A percentile compares a stretch with the other conserved stretches of the same genome.
These are phyloP conservation scores for Phytophthora boehmeriae DNA, from an alignment of 352 stramenopile species.

Conservation along the genomic window DNA sequence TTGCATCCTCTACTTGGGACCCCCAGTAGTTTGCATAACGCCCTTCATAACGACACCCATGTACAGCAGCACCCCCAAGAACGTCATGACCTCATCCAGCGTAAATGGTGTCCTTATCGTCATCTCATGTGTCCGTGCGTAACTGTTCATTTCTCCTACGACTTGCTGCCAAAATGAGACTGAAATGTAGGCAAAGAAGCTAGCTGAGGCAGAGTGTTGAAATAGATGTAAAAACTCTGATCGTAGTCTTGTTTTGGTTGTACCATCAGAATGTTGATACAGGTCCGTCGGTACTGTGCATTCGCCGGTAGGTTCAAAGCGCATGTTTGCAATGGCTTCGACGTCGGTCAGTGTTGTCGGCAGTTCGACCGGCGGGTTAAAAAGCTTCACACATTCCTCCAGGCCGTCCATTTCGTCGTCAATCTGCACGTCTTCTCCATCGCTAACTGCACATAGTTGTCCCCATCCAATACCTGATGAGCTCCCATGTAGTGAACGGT, in stretches of 20 bases:
- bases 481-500: neutral
- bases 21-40: too few species aligned
- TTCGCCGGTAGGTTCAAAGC: neutral
- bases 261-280: neutral
- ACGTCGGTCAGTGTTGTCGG: slow-evolving; percentile 2
- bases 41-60: slow-evolving; percentile 14
- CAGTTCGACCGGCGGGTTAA: neutral
- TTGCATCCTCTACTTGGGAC: slow-evolving; percentile 9
- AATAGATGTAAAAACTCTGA: neutral
- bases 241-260: neutral
- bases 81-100: slow-evolving; percentile 14
- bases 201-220: neutral
- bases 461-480: neutral
- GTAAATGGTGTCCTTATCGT: neutral
- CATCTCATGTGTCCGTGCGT: slow-evolving; percentile 4
- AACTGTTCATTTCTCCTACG: slow-evolving; percentile 9
- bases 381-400: neutral
- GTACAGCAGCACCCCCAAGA: slow-evolving; percentile 17
- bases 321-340: slow-evolving; percentile 1
- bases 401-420: neutral
- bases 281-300: neutral
- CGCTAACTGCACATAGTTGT: neutral
- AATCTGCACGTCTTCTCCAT: neutral
- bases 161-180: slow-evolving; percentile 8
- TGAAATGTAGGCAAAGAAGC: neutral